Percentiles rank a stretch among this genome's conserved stretches.
Conservation (phyloP, 441 rosid genomes). For the Monsonia emarginata region DNA sequence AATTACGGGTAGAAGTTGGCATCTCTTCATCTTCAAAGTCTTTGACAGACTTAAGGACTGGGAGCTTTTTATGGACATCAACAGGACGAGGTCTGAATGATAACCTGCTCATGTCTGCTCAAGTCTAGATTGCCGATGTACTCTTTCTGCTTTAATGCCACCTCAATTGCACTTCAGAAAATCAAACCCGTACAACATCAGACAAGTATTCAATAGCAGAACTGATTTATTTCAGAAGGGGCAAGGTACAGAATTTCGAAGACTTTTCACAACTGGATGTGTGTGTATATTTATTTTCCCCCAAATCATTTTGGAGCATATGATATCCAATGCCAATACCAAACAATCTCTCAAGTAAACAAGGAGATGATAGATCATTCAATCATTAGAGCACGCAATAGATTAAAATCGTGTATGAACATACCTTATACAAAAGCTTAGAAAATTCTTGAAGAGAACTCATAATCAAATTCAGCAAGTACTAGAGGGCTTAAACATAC, state of each 20-base stretch:
- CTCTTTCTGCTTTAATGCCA: not conserved
- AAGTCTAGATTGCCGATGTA: not conserved
- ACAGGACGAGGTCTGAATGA: conserved; percentile 8
- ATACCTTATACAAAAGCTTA: too few relatives aligned
- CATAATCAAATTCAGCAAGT: not conserved
- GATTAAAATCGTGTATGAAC: too few relatives aligned
- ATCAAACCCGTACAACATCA: not conserved
- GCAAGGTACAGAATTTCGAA: not conserved
- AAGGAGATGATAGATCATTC: too few relatives aligned
- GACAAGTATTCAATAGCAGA: not conserved
- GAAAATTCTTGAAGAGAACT: not conserved
- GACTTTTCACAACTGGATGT: not conserved
- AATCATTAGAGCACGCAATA: too few relatives aligned
- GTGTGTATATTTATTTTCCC: not conserved
- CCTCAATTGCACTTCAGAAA: not conserved
- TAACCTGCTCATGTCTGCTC: conserved; percentile 7
- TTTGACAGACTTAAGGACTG: not conserved
- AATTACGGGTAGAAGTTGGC: conserved; percentile 6
- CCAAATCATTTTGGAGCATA: not conserved
- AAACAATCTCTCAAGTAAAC: not conserved
- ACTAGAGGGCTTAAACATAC: not conserved
- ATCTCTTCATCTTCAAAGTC: conserved; percentile 5
- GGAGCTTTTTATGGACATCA: conserved; percentile 4
- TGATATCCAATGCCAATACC: not conserved
- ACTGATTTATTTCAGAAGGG: not conserved